Evolutionary conservation across 2,329 filamentous ascomycete species (phyloP).

Genomic region (Colletotrichum lini): DNA sequence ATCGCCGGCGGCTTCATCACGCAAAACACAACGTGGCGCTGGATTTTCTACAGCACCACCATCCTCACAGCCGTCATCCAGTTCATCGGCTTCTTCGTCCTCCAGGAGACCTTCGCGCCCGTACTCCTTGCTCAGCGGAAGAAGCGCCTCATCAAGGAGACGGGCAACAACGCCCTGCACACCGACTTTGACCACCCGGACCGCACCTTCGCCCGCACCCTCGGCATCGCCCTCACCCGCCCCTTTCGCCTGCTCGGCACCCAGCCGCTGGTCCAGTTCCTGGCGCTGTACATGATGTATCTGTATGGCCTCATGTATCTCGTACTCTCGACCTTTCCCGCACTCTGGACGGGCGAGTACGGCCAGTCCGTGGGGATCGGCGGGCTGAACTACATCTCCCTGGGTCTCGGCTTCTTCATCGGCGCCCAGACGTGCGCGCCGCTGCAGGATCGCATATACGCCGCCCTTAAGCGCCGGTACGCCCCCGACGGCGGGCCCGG

Average conservation of each 20-base stretch:
- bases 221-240: constrained; percentile 53
- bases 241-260: constrained; percentile 62
- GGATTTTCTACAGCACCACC: constrained; percentile 79
- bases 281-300: constrained; percentile 62
- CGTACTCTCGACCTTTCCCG: constrained; percentile 64
- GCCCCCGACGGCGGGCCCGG: constrained; percentile 52
- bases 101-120: constrained; percentile 77
- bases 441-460: constrained; percentile 62
- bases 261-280: constrained; percentile 63
- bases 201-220: constrained; percentile 41
- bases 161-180: constrained; percentile 63
- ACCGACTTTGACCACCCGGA: constrained; percentile 68
- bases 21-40: constrained; percentile 76
- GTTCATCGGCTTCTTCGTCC: constrained; percentile 67
- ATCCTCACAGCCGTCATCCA: constrained; percentile 75
- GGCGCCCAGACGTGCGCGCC: constrained; percentile 60
- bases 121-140: constrained; percentile 72
- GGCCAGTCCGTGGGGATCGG: constrained; percentile 58
- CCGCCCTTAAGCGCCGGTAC: constrained; percentile 58
- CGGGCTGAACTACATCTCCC: constrained; percentile 65
- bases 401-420: constrained; percentile 64
- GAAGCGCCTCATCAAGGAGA: constrained; percentile 68
- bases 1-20: constrained; percentile 77
- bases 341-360: constrained; percentile 61
- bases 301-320: constrained; percentile 67